A percentile compares a stretch with the other conserved stretches of the same genome.
These are phyloP conservation scores for Naganishia liquefaciens DNA, from an alignment of 1,284 basidiomycete species.

Conservation along the genomic window DNA sequence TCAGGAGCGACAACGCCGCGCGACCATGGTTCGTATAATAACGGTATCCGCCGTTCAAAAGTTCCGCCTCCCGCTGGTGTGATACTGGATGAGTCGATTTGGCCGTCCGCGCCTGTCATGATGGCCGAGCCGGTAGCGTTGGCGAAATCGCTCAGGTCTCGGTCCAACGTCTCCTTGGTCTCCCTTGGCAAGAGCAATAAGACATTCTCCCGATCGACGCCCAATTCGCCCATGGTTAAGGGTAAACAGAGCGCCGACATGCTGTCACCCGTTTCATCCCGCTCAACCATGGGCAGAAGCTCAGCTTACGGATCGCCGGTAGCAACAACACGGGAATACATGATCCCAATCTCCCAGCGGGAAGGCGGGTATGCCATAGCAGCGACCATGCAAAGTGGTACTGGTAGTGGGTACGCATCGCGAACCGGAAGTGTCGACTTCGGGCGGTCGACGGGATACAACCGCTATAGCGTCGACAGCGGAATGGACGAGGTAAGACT, in stretches of 20 bases:
- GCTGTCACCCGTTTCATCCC: constrained; percentile 21
- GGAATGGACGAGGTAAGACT: constrained; percentile 18
- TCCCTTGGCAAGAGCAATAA: constrained; percentile 18
- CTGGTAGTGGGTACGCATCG: background rate
- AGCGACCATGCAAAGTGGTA: constrained; percentile 35
- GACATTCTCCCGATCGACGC: constrained; percentile 15
- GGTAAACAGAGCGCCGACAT: constrained; percentile 13
- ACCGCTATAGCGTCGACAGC: constrained; percentile 16
- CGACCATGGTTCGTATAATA: constrained; percentile 6
- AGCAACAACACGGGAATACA: constrained; percentile 17
- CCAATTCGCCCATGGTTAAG: constrained; percentile 12
- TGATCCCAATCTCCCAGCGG: constrained; percentile 22
- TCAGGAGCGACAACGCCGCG: constrained; percentile 2
- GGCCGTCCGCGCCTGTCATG: constrained; percentile 37
- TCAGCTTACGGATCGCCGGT: background rate
- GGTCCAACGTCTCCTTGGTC: constrained; percentile 17
- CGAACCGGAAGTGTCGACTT: constrained; percentile 20
- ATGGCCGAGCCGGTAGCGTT: constrained; percentile 3
- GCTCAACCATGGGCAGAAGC: constrained; percentile 15
- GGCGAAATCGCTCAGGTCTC: constrained; percentile 16
- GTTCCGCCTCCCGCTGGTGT: background rate
- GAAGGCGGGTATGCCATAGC: constrained; percentile 54
- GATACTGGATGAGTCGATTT: constrained; percentile 35
- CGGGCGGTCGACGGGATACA: constrained; percentile 20
- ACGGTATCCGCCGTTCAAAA: constrained; percentile 12